Base-by-base conservation (phyloP, 352 stramenopile genomes). In the Globisporangium alternatum region DNA sequence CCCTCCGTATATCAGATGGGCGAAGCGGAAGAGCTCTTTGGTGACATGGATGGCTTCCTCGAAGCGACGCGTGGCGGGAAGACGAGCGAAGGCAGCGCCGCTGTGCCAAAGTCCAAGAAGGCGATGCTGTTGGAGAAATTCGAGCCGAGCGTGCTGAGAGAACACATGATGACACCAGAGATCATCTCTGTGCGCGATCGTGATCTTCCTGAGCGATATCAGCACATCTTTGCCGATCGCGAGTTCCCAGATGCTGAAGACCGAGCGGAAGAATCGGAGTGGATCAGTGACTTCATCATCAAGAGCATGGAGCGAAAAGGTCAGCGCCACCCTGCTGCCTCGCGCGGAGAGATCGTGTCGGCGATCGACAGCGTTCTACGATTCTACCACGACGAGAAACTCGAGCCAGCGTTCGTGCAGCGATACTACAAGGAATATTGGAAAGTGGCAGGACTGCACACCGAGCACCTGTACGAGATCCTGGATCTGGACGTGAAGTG, bases 361-460 rank as follows among this genome's bases (percentile, higher is more conserved):
- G 88, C 88, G 1, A 95, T 96, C 62, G 88, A 96, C 61, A 95
- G 76, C 15, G 87, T 96, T 4, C 68, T 96, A 54, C 83, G 86
- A 10, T 96, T 95, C 47, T 96, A 96, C 41, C 88, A 96, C 58
- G 86, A 95, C 30, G 88, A 96, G 52, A 94, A 95, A 44, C 69
- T 96, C 2, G 88, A 96, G 62, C 88, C 88, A 5, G 76, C 87
- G 10, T 96, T 94, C 67, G 88, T 96, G 7, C 87, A 95, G 68
- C 80, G 86, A n/a, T 96, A 96, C 69, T 94, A 76, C 72, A 96
- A 96, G 68, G 88, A 96, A 44, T 96, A 91, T 56, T 96, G 87
- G 86, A 94, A 95, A 78, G 72, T 88, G 22, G 85, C 85, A n/a
- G 88, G 88, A 0, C 67, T 95, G 8, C 84, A 89, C 67, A 86